phyloP scores from a whole-genome alignment of 208 protist genomes.

The Crithidia mellificae region DNA sequence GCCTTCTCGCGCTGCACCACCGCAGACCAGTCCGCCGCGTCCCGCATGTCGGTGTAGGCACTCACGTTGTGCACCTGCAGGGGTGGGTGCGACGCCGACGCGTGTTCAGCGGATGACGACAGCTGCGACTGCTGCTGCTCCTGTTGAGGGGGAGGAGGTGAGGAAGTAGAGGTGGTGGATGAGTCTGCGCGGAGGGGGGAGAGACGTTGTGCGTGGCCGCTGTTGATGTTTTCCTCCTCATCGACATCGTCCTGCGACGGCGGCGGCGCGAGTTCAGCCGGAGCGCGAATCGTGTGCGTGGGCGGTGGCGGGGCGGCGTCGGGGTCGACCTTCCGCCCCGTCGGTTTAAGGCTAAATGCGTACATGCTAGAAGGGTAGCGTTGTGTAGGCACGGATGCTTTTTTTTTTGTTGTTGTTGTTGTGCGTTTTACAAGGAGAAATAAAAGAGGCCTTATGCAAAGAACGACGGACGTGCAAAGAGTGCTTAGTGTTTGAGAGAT shows the following conservation, averaged over 20 bases:
- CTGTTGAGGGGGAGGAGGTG: not conserved
- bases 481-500: too few species aligned
- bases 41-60: slow-evolving; percentile 26
- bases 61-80: slow-evolving; percentile 27
- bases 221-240: not conserved
- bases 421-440: too few species aligned
- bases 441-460: too few species aligned
- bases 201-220: slow-evolving; percentile 10
- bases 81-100: not conserved
- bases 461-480: too few species aligned
- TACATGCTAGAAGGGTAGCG: too few species aligned
- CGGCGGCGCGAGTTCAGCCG: not conserved
- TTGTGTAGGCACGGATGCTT: too few species aligned
- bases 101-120: not conserved
- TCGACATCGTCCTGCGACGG: not conserved
- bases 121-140: not conserved
- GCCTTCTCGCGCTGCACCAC: slow-evolving; percentile 23
- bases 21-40: slow-evolving; percentile 28
- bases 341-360: slow-evolving; percentile 17
- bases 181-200: not conserved
- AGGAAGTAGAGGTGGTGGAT: not conserved
- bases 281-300: slow-evolving; percentile 10
- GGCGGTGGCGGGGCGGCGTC: slow-evolving; percentile 5
- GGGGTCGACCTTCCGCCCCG: slow-evolving; percentile 1
- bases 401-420: too few species aligned